Evolutionary conservation across 1,284 basidiomycete species (phyloP).

Genomic region (Marasmius fiardii): DNA sequence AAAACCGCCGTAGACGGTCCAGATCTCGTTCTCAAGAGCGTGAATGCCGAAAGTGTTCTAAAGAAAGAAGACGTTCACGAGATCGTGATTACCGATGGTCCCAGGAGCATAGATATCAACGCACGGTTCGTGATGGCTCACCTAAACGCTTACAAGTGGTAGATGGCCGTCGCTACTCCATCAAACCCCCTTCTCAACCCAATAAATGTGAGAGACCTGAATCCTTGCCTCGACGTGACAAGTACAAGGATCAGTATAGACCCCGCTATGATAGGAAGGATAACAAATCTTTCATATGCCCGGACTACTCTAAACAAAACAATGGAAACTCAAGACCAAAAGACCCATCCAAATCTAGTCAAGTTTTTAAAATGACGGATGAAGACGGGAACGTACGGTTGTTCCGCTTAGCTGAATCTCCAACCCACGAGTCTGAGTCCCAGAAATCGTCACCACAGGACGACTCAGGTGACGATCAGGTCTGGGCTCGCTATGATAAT

Average conservation of each 20-base stretch:
- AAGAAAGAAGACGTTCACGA: no score
- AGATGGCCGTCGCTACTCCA: background rate
- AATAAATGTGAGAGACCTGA: background rate
- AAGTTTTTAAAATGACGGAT: constrained; percentile 1
- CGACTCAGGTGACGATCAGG: background rate
- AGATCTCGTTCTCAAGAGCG: background rate
- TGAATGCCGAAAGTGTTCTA: background rate
- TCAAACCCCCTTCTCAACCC: background rate
- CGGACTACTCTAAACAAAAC: no score
- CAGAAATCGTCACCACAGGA: background rate
- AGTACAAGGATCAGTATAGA: background rate
- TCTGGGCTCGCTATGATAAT: background rate
- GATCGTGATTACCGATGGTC: no score
- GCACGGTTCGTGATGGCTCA: background rate
- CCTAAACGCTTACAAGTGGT: constrained; percentile 3
- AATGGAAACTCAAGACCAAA: background rate
- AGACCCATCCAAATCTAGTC: background rate
- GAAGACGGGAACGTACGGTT: background rate
- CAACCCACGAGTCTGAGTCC: background rate
- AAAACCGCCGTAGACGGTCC: background rate
- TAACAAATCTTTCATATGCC: background rate
- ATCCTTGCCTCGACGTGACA: no score
- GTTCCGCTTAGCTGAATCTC: constrained; percentile 3
- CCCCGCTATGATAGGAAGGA: background rate
- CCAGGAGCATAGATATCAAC: no score